phyloP scores from a whole-genome alignment of 176 grass and related monocot genomes.

The Oropetium thomaeum region DNA sequence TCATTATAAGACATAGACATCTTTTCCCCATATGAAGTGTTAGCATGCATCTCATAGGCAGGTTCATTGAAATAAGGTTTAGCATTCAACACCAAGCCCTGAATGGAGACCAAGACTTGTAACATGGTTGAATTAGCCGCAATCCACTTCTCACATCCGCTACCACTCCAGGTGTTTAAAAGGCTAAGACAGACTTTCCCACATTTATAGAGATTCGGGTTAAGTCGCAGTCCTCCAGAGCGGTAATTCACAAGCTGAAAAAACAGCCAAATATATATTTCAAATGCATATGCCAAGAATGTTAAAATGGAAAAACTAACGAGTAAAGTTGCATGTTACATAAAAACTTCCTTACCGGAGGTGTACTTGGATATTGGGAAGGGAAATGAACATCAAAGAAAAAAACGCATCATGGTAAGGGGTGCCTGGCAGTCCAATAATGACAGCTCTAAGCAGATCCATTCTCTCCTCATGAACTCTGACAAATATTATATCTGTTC shows the following conservation, averaged over 20 bases:
- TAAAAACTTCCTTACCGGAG: slow-evolving; percentile 51
- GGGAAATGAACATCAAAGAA: slow-evolving; percentile 86
- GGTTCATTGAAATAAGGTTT: slow-evolving; percentile 87
- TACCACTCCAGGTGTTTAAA: slow-evolving; percentile 69
- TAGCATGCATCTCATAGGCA: slow-evolving; percentile 34
- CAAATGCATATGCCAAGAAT: slow-evolving; percentile 7
- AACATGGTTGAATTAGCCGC: slow-evolving; percentile 60
- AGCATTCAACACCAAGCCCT: slow-evolving; percentile 77
- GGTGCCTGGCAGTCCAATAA: slow-evolving; percentile 76
- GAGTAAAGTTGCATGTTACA: slow-evolving; percentile 13
- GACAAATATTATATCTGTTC: slow-evolving; percentile 75
- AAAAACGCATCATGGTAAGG: slow-evolving; percentile 78
- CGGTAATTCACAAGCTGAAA: slow-evolving; percentile 77
- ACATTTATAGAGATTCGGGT: slow-evolving; percentile 75
- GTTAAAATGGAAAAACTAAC: slow-evolving; percentile 17
- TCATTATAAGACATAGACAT: slow-evolving; percentile 66
- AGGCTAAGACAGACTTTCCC: slow-evolving; percentile 89
- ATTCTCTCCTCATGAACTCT: slow-evolving; percentile 87
- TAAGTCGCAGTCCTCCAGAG: slow-evolving; percentile 73
- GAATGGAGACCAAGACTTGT: slow-evolving; percentile 72
- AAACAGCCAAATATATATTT: slow-evolving; percentile 8
- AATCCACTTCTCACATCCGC: slow-evolving; percentile 70
- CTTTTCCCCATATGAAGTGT: slow-evolving; percentile 51
- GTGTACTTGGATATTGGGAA: slow-evolving; percentile 57
- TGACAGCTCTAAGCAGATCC: slow-evolving; percentile 79